phyloP scores from a whole-genome alignment of 495 filamentous ascomycete genomes.

The Achaetomiella virescens region DNA sequence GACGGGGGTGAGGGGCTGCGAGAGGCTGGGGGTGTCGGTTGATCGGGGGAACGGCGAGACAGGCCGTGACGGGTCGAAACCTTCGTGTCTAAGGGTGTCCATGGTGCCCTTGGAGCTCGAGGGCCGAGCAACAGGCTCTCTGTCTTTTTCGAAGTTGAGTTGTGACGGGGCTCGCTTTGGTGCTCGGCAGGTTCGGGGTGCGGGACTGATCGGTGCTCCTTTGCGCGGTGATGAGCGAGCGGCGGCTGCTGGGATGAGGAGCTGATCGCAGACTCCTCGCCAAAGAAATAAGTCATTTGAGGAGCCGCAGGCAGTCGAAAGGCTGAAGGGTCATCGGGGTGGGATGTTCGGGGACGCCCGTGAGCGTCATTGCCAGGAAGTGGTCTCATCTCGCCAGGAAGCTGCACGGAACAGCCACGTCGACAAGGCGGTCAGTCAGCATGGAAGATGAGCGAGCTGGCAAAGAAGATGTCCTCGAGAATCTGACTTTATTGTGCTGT shows the following conservation, averaged over 20 bases:
- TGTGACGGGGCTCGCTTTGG: conserved; percentile 1
- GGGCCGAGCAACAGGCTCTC: not conserved
- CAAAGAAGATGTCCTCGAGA: not conserved
- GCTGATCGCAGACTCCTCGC: conserved; percentile 48
- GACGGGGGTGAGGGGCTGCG: conserved; percentile 51
- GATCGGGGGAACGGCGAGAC: conserved; percentile 3
- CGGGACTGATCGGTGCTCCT: conserved; percentile 24
- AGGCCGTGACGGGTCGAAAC: not conserved
- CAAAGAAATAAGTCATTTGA: conserved; percentile 53
- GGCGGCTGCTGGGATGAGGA: conserved; percentile 26
- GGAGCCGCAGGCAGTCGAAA: conserved; percentile 26
- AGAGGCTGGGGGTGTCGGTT: conserved; percentile 20
- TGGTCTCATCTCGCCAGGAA: conserved; percentile 21
- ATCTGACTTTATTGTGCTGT: not conserved
- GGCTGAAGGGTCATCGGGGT: conserved; percentile 22
- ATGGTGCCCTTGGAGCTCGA: conserved; percentile 4
- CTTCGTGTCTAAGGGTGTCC: not conserved
- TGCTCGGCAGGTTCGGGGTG: not conserved
- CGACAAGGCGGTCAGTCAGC: not conserved
- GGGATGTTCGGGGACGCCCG: conserved; percentile 23
- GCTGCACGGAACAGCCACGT: conserved; percentile 1
- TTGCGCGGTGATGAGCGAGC: conserved; percentile 20
- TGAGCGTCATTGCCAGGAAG: conserved; percentile 23
- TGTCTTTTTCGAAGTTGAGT: conserved; percentile 5
- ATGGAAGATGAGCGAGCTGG: not conserved